Conservation (phyloP, 768 basidiomycete species). For the Trametes maxima region DNA sequence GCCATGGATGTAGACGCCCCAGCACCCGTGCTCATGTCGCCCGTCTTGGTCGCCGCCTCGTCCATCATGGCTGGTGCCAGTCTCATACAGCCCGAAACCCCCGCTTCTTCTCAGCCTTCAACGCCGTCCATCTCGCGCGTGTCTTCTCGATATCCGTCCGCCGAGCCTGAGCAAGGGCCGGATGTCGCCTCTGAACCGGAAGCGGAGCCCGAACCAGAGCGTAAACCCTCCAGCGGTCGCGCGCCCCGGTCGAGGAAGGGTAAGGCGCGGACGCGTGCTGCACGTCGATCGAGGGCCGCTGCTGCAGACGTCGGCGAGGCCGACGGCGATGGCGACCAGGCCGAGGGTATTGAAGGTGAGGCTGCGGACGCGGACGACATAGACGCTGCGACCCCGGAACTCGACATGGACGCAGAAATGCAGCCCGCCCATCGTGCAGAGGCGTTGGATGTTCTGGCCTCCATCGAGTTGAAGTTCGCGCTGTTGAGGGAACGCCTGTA, state of each 20-base stretch:
- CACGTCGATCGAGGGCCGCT: conserved; percentile 19
- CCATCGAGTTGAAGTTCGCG: conserved; percentile 93
- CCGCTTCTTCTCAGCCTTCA: conserved; percentile 38
- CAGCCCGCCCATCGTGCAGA: conserved; percentile 84
- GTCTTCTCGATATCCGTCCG: conserved; percentile 47
- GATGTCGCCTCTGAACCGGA: conserved; percentile 27
- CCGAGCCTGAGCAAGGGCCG: conserved; percentile 32
- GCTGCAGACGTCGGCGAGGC: conserved; percentile 25
- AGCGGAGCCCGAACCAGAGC: conserved; percentile 25
- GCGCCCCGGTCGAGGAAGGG: conserved; percentile 19
- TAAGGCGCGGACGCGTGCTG: conserved; percentile 13
- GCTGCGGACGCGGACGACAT: conserved; percentile 40
- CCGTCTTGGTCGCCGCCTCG: conserved; percentile 42
- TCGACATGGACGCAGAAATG: conserved; percentile 63
- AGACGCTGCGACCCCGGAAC: conserved; percentile 46
- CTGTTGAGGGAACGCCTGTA: conserved; percentile 84
- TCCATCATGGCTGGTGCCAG: conserved; percentile 52
- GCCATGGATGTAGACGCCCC: conserved; percentile 32
- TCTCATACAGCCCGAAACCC: conserved; percentile 42
- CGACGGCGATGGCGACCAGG: conserved; percentile 35
- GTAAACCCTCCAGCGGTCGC: conserved; percentile 13
- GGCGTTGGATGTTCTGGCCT: conserved; percentile 84
- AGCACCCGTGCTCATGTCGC: conserved; percentile 28
- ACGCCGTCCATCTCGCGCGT: conserved; percentile 39
- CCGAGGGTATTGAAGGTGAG: conserved; percentile 33